These are phyloP conservation scores for Tricharina praecox DNA, from an alignment of 495 filamentous ascomycete species.

Conservation along the genomic window DNA sequence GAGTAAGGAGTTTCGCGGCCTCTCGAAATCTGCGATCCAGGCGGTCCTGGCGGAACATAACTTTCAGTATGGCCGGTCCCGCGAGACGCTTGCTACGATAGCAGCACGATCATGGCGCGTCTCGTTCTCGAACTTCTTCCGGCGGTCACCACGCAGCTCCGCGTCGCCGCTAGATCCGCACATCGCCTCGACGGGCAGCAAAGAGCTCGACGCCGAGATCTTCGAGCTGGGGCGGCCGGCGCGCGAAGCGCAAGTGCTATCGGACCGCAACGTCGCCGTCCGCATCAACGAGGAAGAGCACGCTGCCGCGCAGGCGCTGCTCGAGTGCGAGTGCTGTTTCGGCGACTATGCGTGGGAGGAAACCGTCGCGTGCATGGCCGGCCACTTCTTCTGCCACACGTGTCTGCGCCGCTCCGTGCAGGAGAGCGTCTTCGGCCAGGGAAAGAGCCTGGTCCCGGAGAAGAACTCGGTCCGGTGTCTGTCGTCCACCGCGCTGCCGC, in stretches of 20 bases:
- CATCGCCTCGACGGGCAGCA: slow-evolving; percentile 50
- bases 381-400: slow-evolving; percentile 70
- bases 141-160: slow-evolving; percentile 47
- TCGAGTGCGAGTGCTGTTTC: slow-evolving; percentile 88
- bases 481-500: slow-evolving; percentile 41
- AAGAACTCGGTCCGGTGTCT: slow-evolving; percentile 58
- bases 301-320: slow-evolving; percentile 40
- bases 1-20: slow-evolving; percentile 63
- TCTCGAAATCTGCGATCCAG: slow-evolving; percentile 64
- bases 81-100: slow-evolving; percentile 56
- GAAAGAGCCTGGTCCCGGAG: slow-evolving; percentile 49
- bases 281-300: slow-evolving; percentile 65
- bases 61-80: slow-evolving; percentile 63
- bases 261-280: slow-evolving; percentile 47
- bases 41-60: slow-evolving; percentile 85
- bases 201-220: slow-evolving; percentile 70
- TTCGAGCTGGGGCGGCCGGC: slow-evolving; percentile 40
- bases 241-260: slow-evolving; percentile 39
- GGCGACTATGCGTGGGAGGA: slow-evolving; percentile 62
- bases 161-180: slow-evolving; percentile 40
- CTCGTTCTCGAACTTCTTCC: slow-evolving; percentile 55
- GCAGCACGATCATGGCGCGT: slow-evolving; percentile 73
- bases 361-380: slow-evolving; percentile 53
- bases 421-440: slow-evolving; percentile 83
- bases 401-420: slow-evolving; percentile 64